Conservation (phyloP, 2,329 filamentous ascomycete genomes). For the Aplosporella prunicola region DNA sequence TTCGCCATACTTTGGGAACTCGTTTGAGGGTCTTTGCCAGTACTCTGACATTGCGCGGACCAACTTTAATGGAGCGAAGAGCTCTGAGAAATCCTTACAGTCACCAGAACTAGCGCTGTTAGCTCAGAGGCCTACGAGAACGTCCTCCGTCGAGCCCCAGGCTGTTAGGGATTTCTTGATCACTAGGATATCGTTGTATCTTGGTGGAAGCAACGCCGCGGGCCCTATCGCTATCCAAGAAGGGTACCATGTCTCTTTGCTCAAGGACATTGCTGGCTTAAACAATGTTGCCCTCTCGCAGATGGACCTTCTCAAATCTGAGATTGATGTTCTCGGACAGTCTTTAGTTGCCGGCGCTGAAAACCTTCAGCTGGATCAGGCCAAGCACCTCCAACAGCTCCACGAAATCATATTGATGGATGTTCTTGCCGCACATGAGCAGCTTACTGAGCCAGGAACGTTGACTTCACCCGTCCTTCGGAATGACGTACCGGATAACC, state of each 20-base stretch:
- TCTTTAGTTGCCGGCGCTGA: constrained; percentile 25
- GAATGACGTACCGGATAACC: background rate
- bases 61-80: background rate
- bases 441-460: constrained; percentile 1
- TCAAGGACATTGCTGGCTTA: constrained; percentile 4
- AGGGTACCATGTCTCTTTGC: constrained; percentile 1
- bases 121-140: constrained; percentile 27
- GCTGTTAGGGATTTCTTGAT: background rate
- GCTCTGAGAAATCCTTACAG: background rate
- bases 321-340: constrained; percentile 30
- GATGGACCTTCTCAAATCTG: constrained; percentile 32
- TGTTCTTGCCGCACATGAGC: constrained; percentile 18
- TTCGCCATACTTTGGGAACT: constrained; percentile 27
- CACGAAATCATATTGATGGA: constrained; percentile 19
- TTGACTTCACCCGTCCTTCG: background rate
- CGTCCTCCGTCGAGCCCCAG: constrained; percentile 1
- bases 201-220: background rate
- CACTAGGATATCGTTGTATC: background rate
- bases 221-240: constrained; percentile 5
- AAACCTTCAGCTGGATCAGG: constrained; percentile 24
- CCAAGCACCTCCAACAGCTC: constrained; percentile 19
- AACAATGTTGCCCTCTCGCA: constrained; percentile 30
- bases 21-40: constrained; percentile 30
- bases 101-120: constrained; percentile 19
- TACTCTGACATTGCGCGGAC: constrained; percentile 21